Base-by-base conservation (phyloP, 768 basidiomycete genomes). In the Boletus pseudo-olivaceus region DNA sequence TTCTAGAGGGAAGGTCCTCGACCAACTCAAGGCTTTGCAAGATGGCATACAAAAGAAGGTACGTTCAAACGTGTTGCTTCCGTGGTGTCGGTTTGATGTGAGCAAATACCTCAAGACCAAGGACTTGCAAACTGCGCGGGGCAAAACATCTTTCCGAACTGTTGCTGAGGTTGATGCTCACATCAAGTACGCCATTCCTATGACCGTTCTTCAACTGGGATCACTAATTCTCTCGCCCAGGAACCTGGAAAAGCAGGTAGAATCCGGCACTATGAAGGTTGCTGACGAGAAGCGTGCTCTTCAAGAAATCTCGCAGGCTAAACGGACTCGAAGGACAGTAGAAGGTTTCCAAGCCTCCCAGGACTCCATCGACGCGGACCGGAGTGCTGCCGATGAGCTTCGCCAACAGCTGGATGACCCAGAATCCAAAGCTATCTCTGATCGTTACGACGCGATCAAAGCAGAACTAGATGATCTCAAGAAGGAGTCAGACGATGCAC, bases 201-300 rank as follows among this genome's bases (percentile, higher is more conserved):
- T 12, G 38, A 55, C 32, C 35, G 4, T 33, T 34, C 29, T 52
- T 43, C 20, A 27, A 54, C 44, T 39, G 38, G 9, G 5, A 11
- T 34, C 42, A 51, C 60, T 54, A 4, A 59, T 20, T 23, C 17
- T 40, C 56, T 57, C 53, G 32, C 44, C 50, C 64, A 95, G 93
- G 62, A 77, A 85, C 56, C 76, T 97, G 55, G 91, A 98, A 47
- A 87, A 83, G 66, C 90, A 93, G 68, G 86, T 99, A 49, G 96
- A 98, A 67, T 91, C 91, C 5, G 96, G 96, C 26, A 83, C 64
- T 54, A 79, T 99, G 80, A 97, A 92, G 68, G 79, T 98, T 54
- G 93, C 86, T 27, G 95, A 97, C 53, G 97, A 99, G 73, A 98
- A 97, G 74, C 87, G 93, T 48, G 90, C 94, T 5, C 79, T 99